Base-by-base conservation (phyloP, 768 basidiomycete genomes). In the Boletus bicolor region DNA sequence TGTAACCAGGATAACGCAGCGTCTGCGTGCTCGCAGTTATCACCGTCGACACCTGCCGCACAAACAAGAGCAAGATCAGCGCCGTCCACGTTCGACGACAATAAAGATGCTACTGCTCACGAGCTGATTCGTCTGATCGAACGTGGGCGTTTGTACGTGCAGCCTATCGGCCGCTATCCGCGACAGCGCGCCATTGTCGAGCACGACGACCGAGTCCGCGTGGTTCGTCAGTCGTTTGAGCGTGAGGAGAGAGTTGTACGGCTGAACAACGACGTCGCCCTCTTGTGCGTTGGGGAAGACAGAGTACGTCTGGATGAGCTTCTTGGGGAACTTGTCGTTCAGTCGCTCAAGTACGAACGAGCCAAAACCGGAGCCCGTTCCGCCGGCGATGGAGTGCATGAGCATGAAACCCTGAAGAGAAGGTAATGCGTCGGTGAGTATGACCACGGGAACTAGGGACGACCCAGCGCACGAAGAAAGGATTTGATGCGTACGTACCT, bases 21-120 rank as follows among this genome's bases (percentile, higher is more conserved):
- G 96, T 98, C 66, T 95, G 93, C 0, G 96, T 99, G 59, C 92
- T 95, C 11, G 95, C 96, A 10, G 96, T 90, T 84, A 99, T 98
- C 41, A 98, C 96, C 0, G 97, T 98, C 4, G 97, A 88, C 1
- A 93, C 91, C 95, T 98, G 52, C 32, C 35, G 55, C 48, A 56
- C 35, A 32, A 28, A n/a, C 45, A 7, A 7, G 9, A 26, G 14
- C 41, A 21, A 34, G 3, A 42, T 62, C 48, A 56, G 44, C 11
- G 12, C 10, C n/a, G 10, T 44, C 38, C 5, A 15, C 15, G 17
- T 37, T 15, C 4, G 11, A 44, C 41, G 28, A 7, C 12, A 26
- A 8, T 10, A 15, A 21, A 28, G 28, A 4, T 1, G 28, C 9
- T 14, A 39, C 12, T 28, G 68, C 83, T 58, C 62, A 91, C 92